These are phyloP conservation scores for Globisporangium uncinulatum DNA, from an alignment of 352 stramenopile species.

Conservation along the genomic window DNA sequence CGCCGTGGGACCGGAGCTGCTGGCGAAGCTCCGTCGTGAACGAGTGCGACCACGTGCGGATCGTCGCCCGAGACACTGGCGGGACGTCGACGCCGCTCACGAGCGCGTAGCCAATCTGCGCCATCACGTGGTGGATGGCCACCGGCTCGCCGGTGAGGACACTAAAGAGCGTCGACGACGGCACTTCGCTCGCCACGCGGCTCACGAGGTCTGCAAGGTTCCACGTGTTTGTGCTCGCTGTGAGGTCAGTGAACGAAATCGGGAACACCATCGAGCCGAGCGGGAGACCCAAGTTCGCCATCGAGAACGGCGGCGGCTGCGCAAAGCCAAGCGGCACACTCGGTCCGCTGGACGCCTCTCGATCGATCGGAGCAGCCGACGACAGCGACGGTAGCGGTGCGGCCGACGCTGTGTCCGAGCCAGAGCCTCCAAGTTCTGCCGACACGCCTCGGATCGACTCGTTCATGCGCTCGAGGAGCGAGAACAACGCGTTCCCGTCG, in stretches of 20 bases:
- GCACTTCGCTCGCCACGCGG: conserved; percentile 37
- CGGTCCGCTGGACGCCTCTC: neutral
- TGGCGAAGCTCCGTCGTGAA: conserved; percentile 38
- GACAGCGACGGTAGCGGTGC: neutral
- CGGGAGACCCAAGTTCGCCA: conserved; percentile 29
- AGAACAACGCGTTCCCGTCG: conserved; percentile 10
- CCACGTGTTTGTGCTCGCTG: conserved; percentile 41
- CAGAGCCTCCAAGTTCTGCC: neutral
- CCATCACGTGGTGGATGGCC: conserved; percentile 52
- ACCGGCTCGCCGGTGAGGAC: conserved; percentile 37
- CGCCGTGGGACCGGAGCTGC: conserved; percentile 28
- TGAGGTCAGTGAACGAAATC: conserved; percentile 37
- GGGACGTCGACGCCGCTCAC: conserved; percentile 57
- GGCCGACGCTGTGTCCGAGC: neutral
- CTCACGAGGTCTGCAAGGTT: conserved; percentile 53
- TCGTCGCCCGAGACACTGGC: conserved; percentile 42
- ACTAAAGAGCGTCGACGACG: conserved; percentile 45
- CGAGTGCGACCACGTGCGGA: conserved; percentile 49
- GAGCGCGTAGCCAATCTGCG: conserved; percentile 49
- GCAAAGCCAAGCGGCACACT: conserved; percentile 1
- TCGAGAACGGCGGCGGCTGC: conserved; percentile 8
- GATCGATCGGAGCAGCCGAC: neutral
- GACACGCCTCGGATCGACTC: conserved; percentile 17
- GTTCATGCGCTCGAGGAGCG: conserved; percentile 19
- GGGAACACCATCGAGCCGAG: conserved; percentile 53